Evolutionary conservation across 1,284 basidiomycete species (phyloP).

Genomic region (Ceratobasidium sp.): DNA sequence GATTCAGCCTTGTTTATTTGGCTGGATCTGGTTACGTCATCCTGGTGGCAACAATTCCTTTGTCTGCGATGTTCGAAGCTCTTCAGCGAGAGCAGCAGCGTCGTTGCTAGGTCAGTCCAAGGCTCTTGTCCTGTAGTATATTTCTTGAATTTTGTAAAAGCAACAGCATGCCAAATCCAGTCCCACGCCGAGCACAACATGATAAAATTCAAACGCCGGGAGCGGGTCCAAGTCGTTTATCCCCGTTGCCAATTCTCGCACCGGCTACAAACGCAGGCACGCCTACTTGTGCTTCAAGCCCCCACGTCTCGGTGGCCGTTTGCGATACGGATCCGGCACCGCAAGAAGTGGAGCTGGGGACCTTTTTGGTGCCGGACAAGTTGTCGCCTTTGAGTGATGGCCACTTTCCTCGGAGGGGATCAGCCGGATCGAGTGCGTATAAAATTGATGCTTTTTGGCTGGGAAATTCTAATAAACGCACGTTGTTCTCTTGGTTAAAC

Average conservation of each 20-base stretch:
- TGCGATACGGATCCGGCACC: background rate
- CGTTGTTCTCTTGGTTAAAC: too few species aligned
- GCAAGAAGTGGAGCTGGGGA: slow-evolving; percentile 5
- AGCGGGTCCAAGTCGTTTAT: background rate
- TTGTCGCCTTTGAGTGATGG: background rate
- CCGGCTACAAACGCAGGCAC: background rate
- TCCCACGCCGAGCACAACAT: background rate
- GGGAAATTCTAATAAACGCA: too few species aligned
- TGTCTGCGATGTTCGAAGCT: too few species aligned
- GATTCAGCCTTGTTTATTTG: too few species aligned
- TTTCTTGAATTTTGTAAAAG: background rate
- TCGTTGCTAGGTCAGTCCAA: too few species aligned
- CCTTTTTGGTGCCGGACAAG: background rate
- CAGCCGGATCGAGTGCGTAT: slow-evolving; percentile 2
- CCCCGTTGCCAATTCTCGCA: background rate
- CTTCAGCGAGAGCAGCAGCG: too few species aligned
- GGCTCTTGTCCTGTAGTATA: background rate
- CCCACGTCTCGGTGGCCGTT: background rate
- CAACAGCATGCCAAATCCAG: background rate
- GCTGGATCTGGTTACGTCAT: too few species aligned
- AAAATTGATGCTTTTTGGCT: too few species aligned
- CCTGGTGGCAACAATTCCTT: too few species aligned
- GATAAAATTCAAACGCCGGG: background rate
- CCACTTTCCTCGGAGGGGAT: background rate
- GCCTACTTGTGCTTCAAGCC: background rate